Conservation (phyloP, 2,329 filamentous ascomycete species). For the Fusarium sp. region DNA sequence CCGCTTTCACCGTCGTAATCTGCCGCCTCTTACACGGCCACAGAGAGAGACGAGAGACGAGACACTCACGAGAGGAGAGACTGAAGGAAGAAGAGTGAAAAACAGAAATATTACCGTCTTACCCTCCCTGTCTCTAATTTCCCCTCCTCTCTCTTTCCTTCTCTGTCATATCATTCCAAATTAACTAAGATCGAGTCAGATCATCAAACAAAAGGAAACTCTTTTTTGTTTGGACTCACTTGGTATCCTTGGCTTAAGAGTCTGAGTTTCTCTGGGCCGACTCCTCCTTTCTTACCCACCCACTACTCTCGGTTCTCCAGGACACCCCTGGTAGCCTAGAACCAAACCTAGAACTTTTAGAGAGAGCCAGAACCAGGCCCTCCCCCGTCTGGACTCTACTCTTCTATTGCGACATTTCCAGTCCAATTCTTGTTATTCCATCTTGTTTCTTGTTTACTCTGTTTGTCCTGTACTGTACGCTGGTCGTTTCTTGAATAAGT, state of each 20-base stretch:
- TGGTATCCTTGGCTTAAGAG: constrained; percentile 17
- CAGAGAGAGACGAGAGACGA: constrained; percentile 12
- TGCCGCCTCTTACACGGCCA: constrained; percentile 44
- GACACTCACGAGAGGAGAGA: neutral
- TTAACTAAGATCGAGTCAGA: neutral
- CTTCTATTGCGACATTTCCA: constrained; percentile 39
- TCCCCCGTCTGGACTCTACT: constrained; percentile 5
- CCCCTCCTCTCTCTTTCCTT: constrained; percentile 1
- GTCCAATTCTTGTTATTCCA: constrained; percentile 21
- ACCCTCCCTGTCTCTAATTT: constrained; percentile 9
- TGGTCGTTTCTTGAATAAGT: constrained; percentile 26
- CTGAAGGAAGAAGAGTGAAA: neutral
- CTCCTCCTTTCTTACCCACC: constrained; percentile 35
- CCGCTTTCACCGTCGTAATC: constrained; percentile 48
- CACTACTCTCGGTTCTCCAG: constrained; percentile 40
- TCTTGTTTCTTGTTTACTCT: constrained; percentile 31
- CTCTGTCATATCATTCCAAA: constrained; percentile 12
- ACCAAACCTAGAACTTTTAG: constrained; percentile 12
- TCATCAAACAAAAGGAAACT: neutral
- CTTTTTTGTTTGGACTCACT: constrained; percentile 8
- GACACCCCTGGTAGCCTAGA: constrained; percentile 35
- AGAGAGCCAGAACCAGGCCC: constrained; percentile 26
- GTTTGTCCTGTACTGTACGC: constrained; percentile 27
- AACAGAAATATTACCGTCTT: constrained; percentile 25
- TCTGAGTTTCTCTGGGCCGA: constrained; percentile 15